A percentile compares a stretch with the other conserved stretches of the same genome.
These are phyloP conservation scores for Mollisiaceae sp. DNA, from an alignment of 2,329 filamentous ascomycete genomes.

Conservation along the genomic window DNA sequence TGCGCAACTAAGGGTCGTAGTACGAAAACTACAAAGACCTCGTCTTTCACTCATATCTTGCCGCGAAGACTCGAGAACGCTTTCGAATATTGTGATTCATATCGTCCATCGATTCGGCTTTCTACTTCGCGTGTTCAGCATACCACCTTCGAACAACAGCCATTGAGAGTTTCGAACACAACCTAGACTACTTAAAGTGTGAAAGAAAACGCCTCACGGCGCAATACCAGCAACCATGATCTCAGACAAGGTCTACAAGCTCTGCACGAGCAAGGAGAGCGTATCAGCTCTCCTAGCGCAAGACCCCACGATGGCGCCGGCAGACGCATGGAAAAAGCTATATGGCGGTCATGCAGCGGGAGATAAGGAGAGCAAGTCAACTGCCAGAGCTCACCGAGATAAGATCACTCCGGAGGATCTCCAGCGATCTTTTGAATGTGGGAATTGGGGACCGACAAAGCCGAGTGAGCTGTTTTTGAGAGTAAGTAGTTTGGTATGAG, in stretches of 20 bases:
- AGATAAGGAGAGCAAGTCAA: slow-evolving; percentile 31
- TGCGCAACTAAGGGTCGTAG: neutral
- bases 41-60: neutral
- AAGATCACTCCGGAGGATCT: slow-evolving; percentile 49
- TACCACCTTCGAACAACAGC: neutral
- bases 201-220: neutral
- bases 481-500: slow-evolving; percentile 44
- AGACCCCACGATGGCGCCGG: slow-evolving; percentile 57
- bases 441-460: slow-evolving; percentile 66
- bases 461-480: slow-evolving; percentile 72
- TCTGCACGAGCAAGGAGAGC: slow-evolving; percentile 58
- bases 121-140: neutral
- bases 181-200: neutral
- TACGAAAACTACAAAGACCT: neutral
- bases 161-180: neutral
- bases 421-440: slow-evolving; percentile 62
- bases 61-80: neutral
- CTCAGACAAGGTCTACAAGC: slow-evolving; percentile 52
- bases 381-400: slow-evolving; percentile 32
- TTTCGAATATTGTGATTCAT: neutral
- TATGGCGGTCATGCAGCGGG: slow-evolving; percentile 47
- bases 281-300: slow-evolving; percentile 63
- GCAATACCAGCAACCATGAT: slow-evolving; percentile 43
- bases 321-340: slow-evolving; percentile 59
- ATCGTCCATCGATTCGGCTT: neutral